Conservation (phyloP, 176 grass and related monocot species). For the Bolboschoenus planiculmis region DNA sequence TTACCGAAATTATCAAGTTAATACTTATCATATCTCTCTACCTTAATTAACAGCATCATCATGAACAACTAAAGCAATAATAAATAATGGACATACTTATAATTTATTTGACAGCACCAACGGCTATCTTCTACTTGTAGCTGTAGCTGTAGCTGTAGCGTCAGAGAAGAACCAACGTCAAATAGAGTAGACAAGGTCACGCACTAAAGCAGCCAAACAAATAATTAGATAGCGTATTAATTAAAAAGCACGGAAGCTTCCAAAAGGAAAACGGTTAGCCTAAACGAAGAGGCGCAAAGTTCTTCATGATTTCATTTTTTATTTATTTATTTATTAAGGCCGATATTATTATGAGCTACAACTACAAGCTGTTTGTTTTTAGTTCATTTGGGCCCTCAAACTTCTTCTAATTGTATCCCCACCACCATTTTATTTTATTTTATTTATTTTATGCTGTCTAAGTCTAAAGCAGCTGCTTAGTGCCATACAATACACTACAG, state of each 20-base stretch:
- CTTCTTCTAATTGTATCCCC: not conserved
- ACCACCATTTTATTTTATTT: too few species aligned
- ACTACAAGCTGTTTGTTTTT: not conserved
- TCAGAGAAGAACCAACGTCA: not conserved
- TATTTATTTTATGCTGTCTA: not conserved
- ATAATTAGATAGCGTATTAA: not conserved
- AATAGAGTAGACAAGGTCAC: not conserved
- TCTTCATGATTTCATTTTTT: too few species aligned
- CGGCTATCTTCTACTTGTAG: too few species aligned
- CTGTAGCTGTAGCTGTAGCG: not conserved
- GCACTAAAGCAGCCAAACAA: slow-evolving; percentile 6
- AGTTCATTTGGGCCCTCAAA: not conserved
- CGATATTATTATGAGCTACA: too few species aligned
- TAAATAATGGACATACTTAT: too few species aligned
- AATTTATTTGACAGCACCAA: too few species aligned
- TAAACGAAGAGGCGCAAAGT: not conserved
- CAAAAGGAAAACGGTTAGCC: not conserved
- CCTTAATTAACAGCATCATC: too few species aligned
- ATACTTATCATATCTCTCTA: too few species aligned
- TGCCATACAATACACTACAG: not conserved
- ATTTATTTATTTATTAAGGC: too few species aligned
- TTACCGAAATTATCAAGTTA: too few species aligned
- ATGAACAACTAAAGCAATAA: too few species aligned
- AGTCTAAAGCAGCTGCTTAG: not conserved
- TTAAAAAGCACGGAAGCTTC: not conserved